These are phyloP conservation scores for Porcisia hertigi DNA, from an alignment of 208 protist species.

Conservation along the genomic window DNA sequence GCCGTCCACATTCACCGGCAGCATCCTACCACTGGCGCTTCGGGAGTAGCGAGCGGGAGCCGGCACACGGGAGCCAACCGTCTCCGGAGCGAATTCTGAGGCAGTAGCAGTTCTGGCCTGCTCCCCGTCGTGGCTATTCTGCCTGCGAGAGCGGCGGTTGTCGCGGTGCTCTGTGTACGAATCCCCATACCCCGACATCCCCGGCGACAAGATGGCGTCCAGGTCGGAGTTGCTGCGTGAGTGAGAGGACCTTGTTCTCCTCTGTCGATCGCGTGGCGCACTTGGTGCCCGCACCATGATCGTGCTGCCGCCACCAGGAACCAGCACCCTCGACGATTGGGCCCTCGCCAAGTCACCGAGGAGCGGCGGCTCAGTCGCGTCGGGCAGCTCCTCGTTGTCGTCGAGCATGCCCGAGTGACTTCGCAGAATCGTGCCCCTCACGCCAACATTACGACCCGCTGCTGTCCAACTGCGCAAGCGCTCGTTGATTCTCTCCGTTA, in stretches of 20 bases:
- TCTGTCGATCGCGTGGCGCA: constrained; percentile 17
- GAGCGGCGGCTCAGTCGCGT: neutral
- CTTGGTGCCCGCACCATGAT: constrained; percentile 18
- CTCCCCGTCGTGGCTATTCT: constrained; percentile 6
- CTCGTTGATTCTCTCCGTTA: constrained; percentile 12
- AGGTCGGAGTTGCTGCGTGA: constrained; percentile 28
- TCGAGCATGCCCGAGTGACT: constrained; percentile 7
- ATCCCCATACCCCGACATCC: neutral
- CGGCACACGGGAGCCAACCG: constrained; percentile 10
- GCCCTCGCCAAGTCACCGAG: neutral
- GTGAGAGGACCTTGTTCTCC: constrained; percentile 5
- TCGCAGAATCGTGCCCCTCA: constrained; percentile 23
- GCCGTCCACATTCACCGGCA: constrained; percentile 3
- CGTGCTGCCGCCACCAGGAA: constrained; percentile 1
- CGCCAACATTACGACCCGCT: constrained; percentile 39
- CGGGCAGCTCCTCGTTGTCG: constrained; percentile 23
- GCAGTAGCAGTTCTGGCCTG: neutral
- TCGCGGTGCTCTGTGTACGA: neutral
- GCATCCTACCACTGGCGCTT: constrained; percentile 27
- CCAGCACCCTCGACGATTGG: neutral
- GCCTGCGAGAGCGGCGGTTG: neutral
- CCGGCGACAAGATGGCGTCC: constrained; percentile 11
- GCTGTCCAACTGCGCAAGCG: constrained; percentile 37
- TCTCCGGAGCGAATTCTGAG: neutral
- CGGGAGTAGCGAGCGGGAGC: constrained; percentile 5